Base-by-base conservation (phyloP, 306 rosid genomes). In the Purshia tridentata region DNA sequence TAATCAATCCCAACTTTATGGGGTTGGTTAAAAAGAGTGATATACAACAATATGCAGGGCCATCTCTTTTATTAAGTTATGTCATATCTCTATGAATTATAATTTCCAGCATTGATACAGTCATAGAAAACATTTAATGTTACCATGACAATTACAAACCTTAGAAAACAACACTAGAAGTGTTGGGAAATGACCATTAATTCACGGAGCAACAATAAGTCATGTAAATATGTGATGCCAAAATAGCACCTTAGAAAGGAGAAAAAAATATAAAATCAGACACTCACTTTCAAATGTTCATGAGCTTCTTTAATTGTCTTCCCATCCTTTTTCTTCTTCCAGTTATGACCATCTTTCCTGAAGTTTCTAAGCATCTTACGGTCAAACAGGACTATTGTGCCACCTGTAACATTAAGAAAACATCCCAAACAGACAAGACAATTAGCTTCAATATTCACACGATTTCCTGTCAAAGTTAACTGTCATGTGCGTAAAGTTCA, bases 261-360 rank as follows among this genome's bases (percentile, higher is more conserved):
- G 45, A 74, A 76, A 67, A 73, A 52, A 42, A 29, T 29, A 29
- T 29, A 37, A 67, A 35, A n/a, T 12, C 5, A 11, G 15, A 70
- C 8, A 71, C 97, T 90, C 84, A 95, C 99, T 84, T 95, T 95
- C 70, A 95, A 87, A 81, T 95, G 99, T 79, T 95, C 99, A 7
- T 95, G 99, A 60, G 99, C 99, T 87, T 95, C 99, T 82, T 95
- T 95, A 19, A 95, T 92, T 12, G 99, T 95, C 86, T 95, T 95
- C 79, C 98, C 98, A 64, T 91, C 98, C 63, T 87, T 95, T 78
- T 95, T 95, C 93, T 95, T 91, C 85, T 91, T 95, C 99, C 99
- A 91, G 82, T 88, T 91, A 85, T 91, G 93, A 39, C 98, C 99
- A 74, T 95, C 98, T 78, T 91, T 91, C 62, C 98, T 83, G 78